phyloP scores from a whole-genome alignment of 2,329 filamentous ascomycete species.

The Talaromyces sp. region DNA sequence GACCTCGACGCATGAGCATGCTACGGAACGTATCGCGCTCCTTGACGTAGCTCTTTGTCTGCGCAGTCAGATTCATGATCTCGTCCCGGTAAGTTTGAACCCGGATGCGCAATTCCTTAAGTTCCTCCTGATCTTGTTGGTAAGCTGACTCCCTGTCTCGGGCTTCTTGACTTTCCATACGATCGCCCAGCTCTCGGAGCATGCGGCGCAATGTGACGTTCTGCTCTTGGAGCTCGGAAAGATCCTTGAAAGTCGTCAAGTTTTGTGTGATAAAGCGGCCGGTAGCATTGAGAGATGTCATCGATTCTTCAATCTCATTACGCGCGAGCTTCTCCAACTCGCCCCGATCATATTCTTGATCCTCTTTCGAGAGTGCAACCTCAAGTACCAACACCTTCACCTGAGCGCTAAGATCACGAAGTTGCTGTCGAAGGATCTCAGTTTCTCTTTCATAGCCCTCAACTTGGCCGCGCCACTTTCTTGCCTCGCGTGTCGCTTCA shows the following conservation, averaged over 20 bases:
- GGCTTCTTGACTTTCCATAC: constrained; percentile 89
- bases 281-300: constrained; percentile 75
- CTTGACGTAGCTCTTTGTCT: constrained; percentile 88
- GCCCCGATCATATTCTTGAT: constrained; percentile 71
- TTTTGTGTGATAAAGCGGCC: constrained; percentile 85
- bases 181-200: constrained; percentile 77
- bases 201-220: constrained; percentile 80
- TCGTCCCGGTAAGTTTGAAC: constrained; percentile 80
- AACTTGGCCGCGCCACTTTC: constrained; percentile 73
- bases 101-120: constrained; percentile 68
- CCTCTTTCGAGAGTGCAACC: constrained; percentile 69
- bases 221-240: constrained; percentile 79
- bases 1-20: constrained; percentile 75
- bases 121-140: constrained; percentile 60
- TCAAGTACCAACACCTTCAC: constrained; percentile 88
- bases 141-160: constrained; percentile 55
- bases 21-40: constrained; percentile 97
- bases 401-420: constrained; percentile 85
- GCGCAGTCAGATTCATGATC: constrained; percentile 72
- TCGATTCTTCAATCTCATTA: constrained; percentile 68
- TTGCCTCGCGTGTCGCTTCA: constrained; percentile 68
- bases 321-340: constrained; percentile 74
- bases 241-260: constrained; percentile 82
- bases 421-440: constrained; percentile 76
- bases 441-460: constrained; percentile 61